These are phyloP conservation scores for Pinus taeda DNA, from an alignment of 75 land plant genomes.

Conservation along the genomic window DNA sequence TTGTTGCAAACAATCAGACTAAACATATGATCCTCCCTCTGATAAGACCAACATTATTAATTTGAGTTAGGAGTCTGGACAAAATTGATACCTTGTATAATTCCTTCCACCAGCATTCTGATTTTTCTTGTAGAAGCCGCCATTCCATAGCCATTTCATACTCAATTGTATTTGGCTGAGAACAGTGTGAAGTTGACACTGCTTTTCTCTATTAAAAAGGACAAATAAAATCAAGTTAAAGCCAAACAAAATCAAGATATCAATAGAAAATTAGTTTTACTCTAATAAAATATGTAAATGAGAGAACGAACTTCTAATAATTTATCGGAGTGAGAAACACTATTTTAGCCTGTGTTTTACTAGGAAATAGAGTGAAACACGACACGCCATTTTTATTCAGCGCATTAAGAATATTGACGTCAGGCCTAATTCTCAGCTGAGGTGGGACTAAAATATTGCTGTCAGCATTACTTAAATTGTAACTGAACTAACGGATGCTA, in stretches of 20 bases:
- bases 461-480: background rate
- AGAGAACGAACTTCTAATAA: background rate
- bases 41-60: too few relatives aligned
- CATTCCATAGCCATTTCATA: constrained; percentile 92
- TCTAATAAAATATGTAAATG: background rate
- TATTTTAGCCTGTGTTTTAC: background rate
- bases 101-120: constrained; percentile 22
- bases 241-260: background rate
- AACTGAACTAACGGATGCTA: background rate
- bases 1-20: too few relatives aligned
- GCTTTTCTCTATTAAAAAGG: constrained; percentile 58
- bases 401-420: background rate
- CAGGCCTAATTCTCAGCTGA: too few relatives aligned
- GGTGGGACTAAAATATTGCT: too few relatives aligned
- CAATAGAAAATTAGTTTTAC: constrained; percentile 17
- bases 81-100: constrained; percentile 34
- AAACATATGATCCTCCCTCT: too few relatives aligned
- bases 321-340: background rate
- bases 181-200: constrained; percentile 86
- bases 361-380: background rate
- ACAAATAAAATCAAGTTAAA: background rate
- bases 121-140: constrained; percentile 57
- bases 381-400: background rate
- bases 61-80: too few relatives aligned
- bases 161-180: constrained; percentile 91